Evolutionary conservation across 2,329 filamentous ascomycete genomes (phyloP).

Genomic region (Pseudohalonectria lignicola): DNA sequence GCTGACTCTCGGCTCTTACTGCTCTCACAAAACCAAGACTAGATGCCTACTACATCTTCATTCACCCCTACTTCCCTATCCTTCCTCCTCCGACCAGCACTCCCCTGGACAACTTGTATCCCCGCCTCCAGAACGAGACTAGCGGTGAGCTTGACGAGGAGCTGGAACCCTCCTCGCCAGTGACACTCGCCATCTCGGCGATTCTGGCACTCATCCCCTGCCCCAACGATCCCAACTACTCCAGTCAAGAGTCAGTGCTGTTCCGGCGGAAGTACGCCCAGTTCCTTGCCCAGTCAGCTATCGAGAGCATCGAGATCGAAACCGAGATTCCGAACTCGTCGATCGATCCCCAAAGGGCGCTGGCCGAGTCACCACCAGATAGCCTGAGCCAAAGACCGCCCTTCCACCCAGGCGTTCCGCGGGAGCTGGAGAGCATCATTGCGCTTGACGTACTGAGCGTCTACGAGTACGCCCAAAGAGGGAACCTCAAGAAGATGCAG

Average conservation of each 20-base stretch:
- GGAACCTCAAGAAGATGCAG: slow-evolving; percentile 40
- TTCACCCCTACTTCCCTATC: slow-evolving; percentile 38
- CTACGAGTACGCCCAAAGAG: slow-evolving; percentile 41
- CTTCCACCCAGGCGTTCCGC: slow-evolving; percentile 31
- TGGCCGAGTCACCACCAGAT: no score
- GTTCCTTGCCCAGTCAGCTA: slow-evolving; percentile 32
- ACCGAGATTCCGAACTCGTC: slow-evolving; percentile 33
- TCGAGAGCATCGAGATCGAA: slow-evolving; percentile 37
- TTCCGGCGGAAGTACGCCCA: slow-evolving; percentile 36
- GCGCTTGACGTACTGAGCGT: slow-evolving; percentile 35
- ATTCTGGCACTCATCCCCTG: slow-evolving; percentile 36
- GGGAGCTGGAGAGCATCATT: slow-evolving; percentile 34
- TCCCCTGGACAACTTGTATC: slow-evolving; percentile 20
- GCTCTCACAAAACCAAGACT: no score
- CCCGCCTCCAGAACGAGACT: slow-evolving; percentile 23
- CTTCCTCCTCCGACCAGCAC: slow-evolving; percentile 27
- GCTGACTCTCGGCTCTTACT: no score
- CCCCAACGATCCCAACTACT: slow-evolving; percentile 23
- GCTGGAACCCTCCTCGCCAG: slow-evolving; percentile 28
- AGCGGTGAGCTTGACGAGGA: slow-evolving; percentile 19
- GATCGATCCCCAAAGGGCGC: slow-evolving; percentile 29
- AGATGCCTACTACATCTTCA: slow-evolving; percentile 40
- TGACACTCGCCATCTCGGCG: slow-evolving; percentile 34
- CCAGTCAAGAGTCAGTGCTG: slow-evolving; percentile 24
- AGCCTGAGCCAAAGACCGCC: slow-evolving; percentile 17